These are phyloP conservation scores for Solanum clarkiae DNA, from an alignment of 257 asterid species.

Conservation along the genomic window DNA sequence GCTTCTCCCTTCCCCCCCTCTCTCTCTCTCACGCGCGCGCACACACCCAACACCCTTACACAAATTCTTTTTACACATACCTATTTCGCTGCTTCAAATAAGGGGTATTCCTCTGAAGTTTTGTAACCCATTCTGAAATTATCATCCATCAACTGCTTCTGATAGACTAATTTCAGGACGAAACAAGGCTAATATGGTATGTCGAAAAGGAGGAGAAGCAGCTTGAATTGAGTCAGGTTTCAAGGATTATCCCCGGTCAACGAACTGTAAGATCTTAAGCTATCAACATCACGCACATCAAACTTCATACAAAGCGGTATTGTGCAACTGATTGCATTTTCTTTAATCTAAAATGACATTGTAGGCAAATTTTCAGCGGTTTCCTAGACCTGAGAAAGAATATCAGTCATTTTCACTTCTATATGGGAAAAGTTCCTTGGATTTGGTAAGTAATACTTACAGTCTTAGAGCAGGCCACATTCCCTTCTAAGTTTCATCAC, in stretches of 20 bases:
- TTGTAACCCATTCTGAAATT: neutral
- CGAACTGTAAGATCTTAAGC: conserved; percentile 49
- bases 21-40: neutral
- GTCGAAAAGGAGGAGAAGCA: conserved; percentile 51
- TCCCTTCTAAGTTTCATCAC: neutral
- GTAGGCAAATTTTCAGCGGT: conserved; percentile 51
- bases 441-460: conserved; percentile 38
- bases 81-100: neutral
- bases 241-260: conserved; percentile 69
- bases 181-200: conserved; percentile 50
- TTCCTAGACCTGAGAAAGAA: conserved; percentile 74
- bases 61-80: neutral
- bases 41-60: neutral
- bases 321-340: neutral
- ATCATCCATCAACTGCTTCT: neutral
- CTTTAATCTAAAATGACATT: neutral
- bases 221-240: conserved; percentile 43
- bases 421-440: conserved; percentile 49
- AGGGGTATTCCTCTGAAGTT: neutral
- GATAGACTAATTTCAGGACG: conserved; percentile 39
- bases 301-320: neutral
- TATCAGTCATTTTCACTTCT: conserved; percentile 73
- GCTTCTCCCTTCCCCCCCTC: neutral
- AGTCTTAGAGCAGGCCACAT: neutral
- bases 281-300: neutral